phyloP scores from a whole-genome alignment of 208 protist species.

The Tritrichomonas musculus region DNA sequence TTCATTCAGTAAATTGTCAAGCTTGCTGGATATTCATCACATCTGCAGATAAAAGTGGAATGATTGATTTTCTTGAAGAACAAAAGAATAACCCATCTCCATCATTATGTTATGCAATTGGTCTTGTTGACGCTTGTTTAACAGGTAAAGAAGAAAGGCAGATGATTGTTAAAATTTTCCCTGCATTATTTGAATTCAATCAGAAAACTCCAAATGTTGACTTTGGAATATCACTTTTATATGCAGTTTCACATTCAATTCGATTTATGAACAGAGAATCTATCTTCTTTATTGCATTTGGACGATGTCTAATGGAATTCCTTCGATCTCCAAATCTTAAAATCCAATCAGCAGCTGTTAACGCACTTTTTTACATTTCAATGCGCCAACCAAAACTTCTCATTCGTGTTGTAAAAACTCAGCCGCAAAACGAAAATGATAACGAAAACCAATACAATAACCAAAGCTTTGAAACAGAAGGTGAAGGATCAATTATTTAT shows the following conservation, averaged over 20 bases:
- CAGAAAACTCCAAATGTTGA: background rate
- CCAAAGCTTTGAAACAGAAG: too few species aligned
- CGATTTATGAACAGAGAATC: background rate
- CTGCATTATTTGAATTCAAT: background rate
- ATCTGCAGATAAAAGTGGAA: background rate
- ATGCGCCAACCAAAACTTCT: background rate
- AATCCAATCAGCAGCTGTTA: background rate
- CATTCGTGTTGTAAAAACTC: too few species aligned
- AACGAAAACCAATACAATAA: too few species aligned
- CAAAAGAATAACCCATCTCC: background rate
- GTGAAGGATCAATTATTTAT: too few species aligned
- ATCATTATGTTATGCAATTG: background rate
- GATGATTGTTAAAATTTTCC: background rate
- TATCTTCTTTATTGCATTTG: background rate
- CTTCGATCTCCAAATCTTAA: background rate
- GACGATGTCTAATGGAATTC: background rate
- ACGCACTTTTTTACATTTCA: background rate
- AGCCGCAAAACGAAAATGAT: background rate
- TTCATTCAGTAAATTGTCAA: background rate
- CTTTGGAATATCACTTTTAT: background rate
- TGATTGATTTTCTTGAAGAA: background rate
- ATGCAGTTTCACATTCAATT: background rate
- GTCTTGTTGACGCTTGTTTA: background rate
- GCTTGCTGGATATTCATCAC: background rate
- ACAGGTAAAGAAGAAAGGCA: background rate